Conservation (phyloP, 2,329 filamentous ascomycete genomes). For the Aurifilum marmelostoma region DNA sequence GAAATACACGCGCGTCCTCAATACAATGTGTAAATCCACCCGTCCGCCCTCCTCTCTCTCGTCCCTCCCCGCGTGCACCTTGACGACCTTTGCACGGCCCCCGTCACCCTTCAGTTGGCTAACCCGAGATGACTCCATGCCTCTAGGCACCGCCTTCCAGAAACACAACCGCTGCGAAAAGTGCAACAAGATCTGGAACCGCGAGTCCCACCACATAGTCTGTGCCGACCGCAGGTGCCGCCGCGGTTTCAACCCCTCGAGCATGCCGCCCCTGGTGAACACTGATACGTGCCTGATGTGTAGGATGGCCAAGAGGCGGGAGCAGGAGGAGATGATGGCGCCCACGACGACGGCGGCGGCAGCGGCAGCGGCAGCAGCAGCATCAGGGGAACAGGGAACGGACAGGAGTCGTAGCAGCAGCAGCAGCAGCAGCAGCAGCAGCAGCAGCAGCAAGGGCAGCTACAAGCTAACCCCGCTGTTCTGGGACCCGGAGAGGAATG, state of each 20-base stretch:
- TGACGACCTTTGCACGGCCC: not conserved
- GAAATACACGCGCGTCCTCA: not conserved
- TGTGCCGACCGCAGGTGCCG: conserved; percentile 10
- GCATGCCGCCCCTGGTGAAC: conserved; percentile 5
- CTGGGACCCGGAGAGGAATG: not conserved
- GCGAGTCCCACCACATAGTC: not conserved
- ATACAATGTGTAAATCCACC: not conserved
- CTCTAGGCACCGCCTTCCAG: not conserved
- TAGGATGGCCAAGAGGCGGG: not conserved
- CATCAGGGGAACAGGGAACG: not conserved
- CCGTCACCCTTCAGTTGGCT: not conserved
- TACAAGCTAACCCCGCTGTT: conserved; percentile 14
- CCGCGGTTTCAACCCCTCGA: not conserved
- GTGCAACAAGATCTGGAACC: conserved; percentile 14
- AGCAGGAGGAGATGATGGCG: not conserved
- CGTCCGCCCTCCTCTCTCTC: not conserved
- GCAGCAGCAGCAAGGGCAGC: not conserved
- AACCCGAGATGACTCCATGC: not conserved
- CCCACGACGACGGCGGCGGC: not conserved
- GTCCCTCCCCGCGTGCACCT: too few relatives aligned
- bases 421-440: not conserved
- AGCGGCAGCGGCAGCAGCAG: not conserved
- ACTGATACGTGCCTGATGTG: conserved; percentile 14
- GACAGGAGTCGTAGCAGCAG: not conserved
- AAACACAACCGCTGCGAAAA: not conserved